Percentiles rank a stretch among this genome's conserved stretches.
Conservation (phyloP, 2,329 filamentous ascomycete genomes). For the Pezicula rhizophila region DNA sequence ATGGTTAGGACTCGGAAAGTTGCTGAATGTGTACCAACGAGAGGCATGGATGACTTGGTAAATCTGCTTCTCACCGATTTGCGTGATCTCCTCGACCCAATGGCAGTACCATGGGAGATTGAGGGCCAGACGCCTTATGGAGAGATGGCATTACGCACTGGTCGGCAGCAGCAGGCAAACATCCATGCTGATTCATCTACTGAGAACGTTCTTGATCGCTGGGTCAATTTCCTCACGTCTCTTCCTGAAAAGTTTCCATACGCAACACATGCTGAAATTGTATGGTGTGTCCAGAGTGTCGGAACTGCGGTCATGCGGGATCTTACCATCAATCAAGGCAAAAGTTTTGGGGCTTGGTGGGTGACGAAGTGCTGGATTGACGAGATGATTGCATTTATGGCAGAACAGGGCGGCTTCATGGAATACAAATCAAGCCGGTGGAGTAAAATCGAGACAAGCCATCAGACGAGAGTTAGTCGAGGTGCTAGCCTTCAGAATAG, state of each 20-base stretch:
- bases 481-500: conserved; percentile 20
- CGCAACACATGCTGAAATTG: conserved; percentile 64
- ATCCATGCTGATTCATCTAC: conserved; percentile 36
- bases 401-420: conserved; percentile 86
- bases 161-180: conserved; percentile 33
- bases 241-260: conserved; percentile 69
- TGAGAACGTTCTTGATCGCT: conserved; percentile 70
- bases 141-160: conserved; percentile 44
- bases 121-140: conserved; percentile 57
- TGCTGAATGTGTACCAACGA: conserved; percentile 55
- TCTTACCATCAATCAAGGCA: conserved; percentile 69
- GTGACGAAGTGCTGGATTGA: conserved; percentile 94
- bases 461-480: conserved; percentile 13
- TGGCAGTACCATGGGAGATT: conserved; percentile 59
- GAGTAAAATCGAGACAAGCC: conserved; percentile 16
- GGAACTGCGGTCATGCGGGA: conserved; percentile 75
- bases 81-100: conserved; percentile 62
- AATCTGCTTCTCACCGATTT: conserved; percentile 60
- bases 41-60: conserved; percentile 61
- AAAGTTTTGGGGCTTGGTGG: conserved; percentile 88
- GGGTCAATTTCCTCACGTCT: conserved; percentile 65
- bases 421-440: conserved; percentile 42
- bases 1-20: conserved; percentile 58
- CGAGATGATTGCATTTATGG: conserved; percentile 87
- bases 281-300: conserved; percentile 70